These are phyloP conservation scores for Hypomyces perniciosus DNA, from an alignment of 2,329 filamentous ascomycete genomes.

Conservation along the genomic window DNA sequence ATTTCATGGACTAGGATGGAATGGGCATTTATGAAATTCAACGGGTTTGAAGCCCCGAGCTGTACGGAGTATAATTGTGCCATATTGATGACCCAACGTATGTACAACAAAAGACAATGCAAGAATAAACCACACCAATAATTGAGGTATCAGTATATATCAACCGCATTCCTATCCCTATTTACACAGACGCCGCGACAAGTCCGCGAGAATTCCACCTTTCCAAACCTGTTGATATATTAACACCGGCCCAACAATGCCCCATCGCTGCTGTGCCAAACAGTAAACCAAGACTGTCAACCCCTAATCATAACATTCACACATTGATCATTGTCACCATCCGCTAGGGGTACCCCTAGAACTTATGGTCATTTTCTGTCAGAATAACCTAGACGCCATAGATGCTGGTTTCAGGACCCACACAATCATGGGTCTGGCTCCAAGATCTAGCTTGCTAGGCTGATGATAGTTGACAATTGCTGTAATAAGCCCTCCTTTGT, in stretches of 20 bases:
- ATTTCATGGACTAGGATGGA: background rate
- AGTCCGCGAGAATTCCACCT: constrained; percentile 11
- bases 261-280: constrained; percentile 15
- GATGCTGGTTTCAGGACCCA: background rate
- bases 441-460: constrained; percentile 18
- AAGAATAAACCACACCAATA: constrained; percentile 11
- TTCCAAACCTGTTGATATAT: constrained; percentile 14
- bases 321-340: constrained; percentile 12
- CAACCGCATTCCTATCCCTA: constrained; percentile 16
- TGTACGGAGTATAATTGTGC: constrained; percentile 11
- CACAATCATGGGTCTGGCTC: background rate
- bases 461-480: constrained; percentile 56
- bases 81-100: constrained; percentile 9
- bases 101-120: constrained; percentile 14
- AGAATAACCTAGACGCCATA: background rate
- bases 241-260: constrained; percentile 16
- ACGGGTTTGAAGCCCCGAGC: background rate
- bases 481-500: constrained; percentile 60
- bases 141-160: constrained; percentile 22
- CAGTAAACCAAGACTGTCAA: constrained; percentile 11
- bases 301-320: constrained; percentile 12
- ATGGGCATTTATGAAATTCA: background rate
- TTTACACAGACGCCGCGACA: constrained; percentile 18
- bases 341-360: background rate
- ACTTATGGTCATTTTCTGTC: background rate